phyloP scores from a whole-genome alignment of 768 basidiomycete genomes.

The Paxillus rubicundulus region DNA sequence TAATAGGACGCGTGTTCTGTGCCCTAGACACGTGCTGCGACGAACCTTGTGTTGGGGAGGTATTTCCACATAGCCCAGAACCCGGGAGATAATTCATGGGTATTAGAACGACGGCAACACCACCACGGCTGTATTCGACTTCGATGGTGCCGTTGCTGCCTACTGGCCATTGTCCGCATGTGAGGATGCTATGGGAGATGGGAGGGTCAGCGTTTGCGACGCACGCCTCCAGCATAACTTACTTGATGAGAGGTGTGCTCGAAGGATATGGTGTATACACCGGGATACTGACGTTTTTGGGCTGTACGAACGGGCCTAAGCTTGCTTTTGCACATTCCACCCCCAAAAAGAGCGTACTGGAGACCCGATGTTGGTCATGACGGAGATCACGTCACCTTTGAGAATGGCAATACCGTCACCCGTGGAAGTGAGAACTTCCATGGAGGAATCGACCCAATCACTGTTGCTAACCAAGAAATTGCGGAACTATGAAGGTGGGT shows the following conservation, averaged over 20 bases:
- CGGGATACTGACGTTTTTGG: constrained; percentile 53
- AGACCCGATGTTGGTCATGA: constrained; percentile 73
- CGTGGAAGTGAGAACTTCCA: constrained; percentile 50
- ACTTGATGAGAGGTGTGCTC: constrained; percentile 57
- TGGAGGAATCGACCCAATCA: constrained; percentile 50
- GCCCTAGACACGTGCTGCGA: constrained; percentile 6
- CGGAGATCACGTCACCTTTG: constrained; percentile 60
- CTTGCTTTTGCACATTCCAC: not conserved
- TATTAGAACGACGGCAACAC: constrained; percentile 55
- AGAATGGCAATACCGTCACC: constrained; percentile 56
- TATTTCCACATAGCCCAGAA: constrained; percentile 39
- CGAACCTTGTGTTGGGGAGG: not conserved
- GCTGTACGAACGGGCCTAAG: constrained; percentile 34
- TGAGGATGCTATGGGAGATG: constrained; percentile 47
- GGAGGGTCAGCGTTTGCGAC: not conserved
- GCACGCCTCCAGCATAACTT: constrained; percentile 21
- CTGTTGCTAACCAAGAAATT: constrained; percentile 57
- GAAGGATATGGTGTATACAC: constrained; percentile 54
- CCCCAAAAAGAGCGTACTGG: constrained; percentile 41
- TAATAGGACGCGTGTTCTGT: not conserved
- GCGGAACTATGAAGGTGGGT: constrained; percentile 44
- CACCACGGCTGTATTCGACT: constrained; percentile 63
- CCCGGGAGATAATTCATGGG: constrained; percentile 35
- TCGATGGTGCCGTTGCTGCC: constrained; percentile 63
- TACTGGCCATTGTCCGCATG: constrained; percentile 65